Percentiles rank a stretch among this genome's conserved stretches.
Conservation (phyloP, 2,329 filamentous ascomycete species). For the Mycocentrospora acerina region DNA sequence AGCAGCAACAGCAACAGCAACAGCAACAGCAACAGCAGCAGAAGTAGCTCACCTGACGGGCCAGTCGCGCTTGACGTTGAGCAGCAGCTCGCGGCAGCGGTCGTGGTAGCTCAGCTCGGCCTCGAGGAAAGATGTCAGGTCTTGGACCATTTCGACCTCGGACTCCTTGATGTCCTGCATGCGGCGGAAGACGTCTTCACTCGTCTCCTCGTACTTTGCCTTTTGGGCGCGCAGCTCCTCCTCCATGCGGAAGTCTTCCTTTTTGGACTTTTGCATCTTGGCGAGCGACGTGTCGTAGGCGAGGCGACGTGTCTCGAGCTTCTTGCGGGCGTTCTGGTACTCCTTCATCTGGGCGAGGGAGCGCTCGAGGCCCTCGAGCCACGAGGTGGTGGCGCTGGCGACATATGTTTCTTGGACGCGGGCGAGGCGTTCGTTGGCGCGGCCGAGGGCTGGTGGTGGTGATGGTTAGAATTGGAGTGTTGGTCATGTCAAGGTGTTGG, state of each 20-base stretch:
- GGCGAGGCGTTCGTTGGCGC: constrained; percentile 84
- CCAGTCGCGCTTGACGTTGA: constrained; percentile 69
- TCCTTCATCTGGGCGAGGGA: constrained; percentile 95
- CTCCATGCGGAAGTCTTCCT: constrained; percentile 89
- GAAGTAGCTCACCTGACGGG: constrained; percentile 58
- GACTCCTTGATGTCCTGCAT: constrained; percentile 98
- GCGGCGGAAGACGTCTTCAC: constrained; percentile 83
- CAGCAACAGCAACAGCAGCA: neutral
- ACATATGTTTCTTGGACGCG: constrained; percentile 84
- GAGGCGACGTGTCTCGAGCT: constrained; percentile 84
- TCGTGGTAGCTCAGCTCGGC: constrained; percentile 91
- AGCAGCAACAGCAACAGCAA: neutral
- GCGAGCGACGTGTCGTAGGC: constrained; percentile 87
- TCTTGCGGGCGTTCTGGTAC: constrained; percentile 77
- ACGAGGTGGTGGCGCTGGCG: constrained; percentile 73
- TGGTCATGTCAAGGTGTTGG: no score
- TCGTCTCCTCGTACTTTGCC: constrained; percentile 94
- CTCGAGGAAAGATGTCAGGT: constrained; percentile 80
- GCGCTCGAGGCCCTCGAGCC: constrained; percentile 89
- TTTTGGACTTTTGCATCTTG: constrained; percentile 92
- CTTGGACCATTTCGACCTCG: constrained; percentile 78
- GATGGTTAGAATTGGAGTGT: no score
- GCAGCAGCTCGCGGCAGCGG: constrained; percentile 79
- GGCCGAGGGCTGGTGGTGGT: constrained; percentile 64
- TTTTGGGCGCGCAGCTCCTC: constrained; percentile 90